Base-by-base conservation (phyloP, 2,329 filamentous ascomycete genomes). In the Myriosclerotinia curreyana region DNA sequence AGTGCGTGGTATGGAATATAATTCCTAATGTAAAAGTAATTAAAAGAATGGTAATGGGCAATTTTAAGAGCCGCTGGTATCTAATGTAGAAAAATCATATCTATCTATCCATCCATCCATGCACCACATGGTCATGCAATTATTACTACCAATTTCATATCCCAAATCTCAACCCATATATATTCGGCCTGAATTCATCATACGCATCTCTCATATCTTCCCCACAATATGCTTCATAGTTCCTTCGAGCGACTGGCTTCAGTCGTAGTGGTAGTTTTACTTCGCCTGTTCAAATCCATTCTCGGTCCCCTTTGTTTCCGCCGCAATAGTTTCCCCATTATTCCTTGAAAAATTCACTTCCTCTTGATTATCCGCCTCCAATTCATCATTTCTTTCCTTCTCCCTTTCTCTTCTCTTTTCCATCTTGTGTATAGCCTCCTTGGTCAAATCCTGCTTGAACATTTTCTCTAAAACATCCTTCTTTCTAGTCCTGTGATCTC, bases 381-480 rank as follows among this genome's bases (percentile, higher is more conserved):
- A 5, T 34, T 50, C 44, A 12, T 20, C 44, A 42, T 50, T 48
- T 59, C 36, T 50, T 62, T 63, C 62, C 20, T 48, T 42, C 40
- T 56, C 64, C 56, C 64, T 70, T 40, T 64, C 50, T 74, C 50
- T 72, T 68, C 58, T 78, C 74, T 70, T 78, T 74, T 75, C 71
- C 68, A 77, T 65, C 66, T 74, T 69, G 66, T 74, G 68, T 61
- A 88, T 86, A 0, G 86, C 86, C 69, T 86, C 80, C 54, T 82
- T 77, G 0, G 91, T 96, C 64, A 96, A 76, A 68, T 91, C 86
- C 73, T 95, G 91, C 38, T 90, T 80, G 71, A 90, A 85, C 76
- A 95, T 84, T 52, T 87, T 82, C 72, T 93, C 87, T 28, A 92
- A 80, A 0, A 96, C 90, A 50, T 96, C 91, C 82, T 92, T 94